phyloP scores from a whole-genome alignment of 805 yeast genomes.

The Maudiozyma bulderi region DNA sequence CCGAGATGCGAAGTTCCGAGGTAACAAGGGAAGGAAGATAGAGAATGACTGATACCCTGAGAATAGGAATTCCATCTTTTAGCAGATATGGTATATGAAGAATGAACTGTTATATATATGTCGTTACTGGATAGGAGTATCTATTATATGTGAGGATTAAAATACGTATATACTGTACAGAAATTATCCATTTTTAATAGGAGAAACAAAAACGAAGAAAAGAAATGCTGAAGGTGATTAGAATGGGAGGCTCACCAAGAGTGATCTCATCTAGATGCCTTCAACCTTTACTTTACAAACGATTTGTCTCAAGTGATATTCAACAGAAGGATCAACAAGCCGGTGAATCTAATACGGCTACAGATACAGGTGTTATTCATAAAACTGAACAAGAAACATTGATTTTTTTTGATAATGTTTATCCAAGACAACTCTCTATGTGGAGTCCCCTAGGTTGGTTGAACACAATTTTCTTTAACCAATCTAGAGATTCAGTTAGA shows the following conservation, averaged over 20 bases:
- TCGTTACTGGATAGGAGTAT: no score
- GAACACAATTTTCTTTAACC: constrained; percentile 29
- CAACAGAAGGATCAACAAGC: constrained; percentile 37
- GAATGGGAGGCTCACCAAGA: neutral
- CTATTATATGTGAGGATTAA: no score
- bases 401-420: constrained; percentile 47
- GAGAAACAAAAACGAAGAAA: neutral
- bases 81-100: no score
- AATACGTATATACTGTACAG: no score
- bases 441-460: constrained; percentile 42
- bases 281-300: constrained; percentile 2
- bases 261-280: neutral
- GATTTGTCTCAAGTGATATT: constrained; percentile 33
- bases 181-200: no score
- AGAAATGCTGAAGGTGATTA: neutral
- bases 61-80: no score
- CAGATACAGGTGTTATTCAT: constrained; percentile 48
- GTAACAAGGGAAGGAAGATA: no score
- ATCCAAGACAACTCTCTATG: constrained; percentile 36
- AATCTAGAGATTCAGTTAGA: constrained; percentile 32
- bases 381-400: constrained; percentile 42
- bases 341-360: constrained; percentile 47
- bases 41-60: no score
- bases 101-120: no score
- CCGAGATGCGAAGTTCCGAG: no score